These are phyloP conservation scores for Agaricales sp. DNA, from an alignment of 1,284 basidiomycete genomes.

Conservation along the genomic window DNA sequence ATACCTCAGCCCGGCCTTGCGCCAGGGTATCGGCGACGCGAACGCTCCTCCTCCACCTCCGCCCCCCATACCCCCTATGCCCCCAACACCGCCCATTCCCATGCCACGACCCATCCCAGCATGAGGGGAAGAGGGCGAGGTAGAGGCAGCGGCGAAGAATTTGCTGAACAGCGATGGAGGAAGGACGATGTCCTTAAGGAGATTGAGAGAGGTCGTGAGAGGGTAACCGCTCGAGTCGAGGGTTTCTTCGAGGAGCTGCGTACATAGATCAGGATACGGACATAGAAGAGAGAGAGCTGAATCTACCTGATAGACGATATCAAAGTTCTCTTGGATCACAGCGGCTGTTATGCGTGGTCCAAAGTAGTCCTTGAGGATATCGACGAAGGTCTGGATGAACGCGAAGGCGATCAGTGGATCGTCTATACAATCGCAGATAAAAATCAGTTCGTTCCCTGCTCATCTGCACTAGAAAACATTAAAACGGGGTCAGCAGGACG, in stretches of 20 bases:
- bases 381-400: conserved; percentile 78
- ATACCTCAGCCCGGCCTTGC: conserved; percentile 77
- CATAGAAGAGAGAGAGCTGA: background rate
- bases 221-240: conserved; percentile 88
- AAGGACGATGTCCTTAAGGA: conserved; percentile 86
- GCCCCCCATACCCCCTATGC: conserved; percentile 15
- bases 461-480: conserved; percentile 3
- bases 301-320: conserved; percentile 85
- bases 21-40: conserved; percentile 91
- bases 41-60: conserved; percentile 56
- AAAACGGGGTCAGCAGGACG: background rate
- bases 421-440: conserved; percentile 41
- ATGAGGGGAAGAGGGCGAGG: conserved; percentile 12
- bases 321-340: conserved; percentile 87
- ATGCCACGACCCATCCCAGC: conserved; percentile 29
- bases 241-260: conserved; percentile 87
- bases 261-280: background rate
- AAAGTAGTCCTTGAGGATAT: conserved; percentile 83
- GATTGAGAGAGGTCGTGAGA: conserved; percentile 88
- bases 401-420: conserved; percentile 88
- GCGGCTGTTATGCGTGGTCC: conserved; percentile 49
- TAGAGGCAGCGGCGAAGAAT: conserved; percentile 53
- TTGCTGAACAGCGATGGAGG: conserved; percentile 82
- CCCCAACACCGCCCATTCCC: conserved; percentile 25
- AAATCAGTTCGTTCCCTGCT: conserved; percentile 10